Percentiles rank a stretch among this genome's conserved stretches.
phyloP scores from a whole-genome alignment of 805 yeast genomes.

The Starmerella bombi region DNA sequence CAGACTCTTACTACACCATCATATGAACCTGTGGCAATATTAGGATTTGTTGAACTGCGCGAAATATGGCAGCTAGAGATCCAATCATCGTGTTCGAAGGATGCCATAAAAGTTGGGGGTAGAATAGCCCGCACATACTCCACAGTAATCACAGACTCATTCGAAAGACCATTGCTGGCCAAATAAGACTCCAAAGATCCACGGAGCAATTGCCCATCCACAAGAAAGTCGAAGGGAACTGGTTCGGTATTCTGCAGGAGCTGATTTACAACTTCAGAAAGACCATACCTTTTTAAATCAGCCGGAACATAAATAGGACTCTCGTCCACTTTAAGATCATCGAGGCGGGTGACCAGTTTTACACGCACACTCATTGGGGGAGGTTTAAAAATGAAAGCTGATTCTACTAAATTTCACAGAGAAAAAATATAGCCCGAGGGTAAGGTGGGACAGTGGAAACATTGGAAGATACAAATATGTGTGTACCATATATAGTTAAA shows the following conservation, averaged over 20 bases:
- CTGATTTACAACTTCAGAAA: constrained; percentile 92
- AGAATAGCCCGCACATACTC: constrained; percentile 87
- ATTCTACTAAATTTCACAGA: too few species aligned
- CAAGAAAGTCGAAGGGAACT: constrained; percentile 83
- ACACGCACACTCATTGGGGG: constrained; percentile 29
- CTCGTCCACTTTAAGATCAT: constrained; percentile 55
- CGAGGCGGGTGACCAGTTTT: constrained; percentile 67
- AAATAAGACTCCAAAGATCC: constrained; percentile 70
- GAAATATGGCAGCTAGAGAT: constrained; percentile 57
- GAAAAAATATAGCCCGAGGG: too few species aligned
- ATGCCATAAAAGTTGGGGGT: constrained; percentile 85
- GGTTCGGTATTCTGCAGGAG: constrained; percentile 47
- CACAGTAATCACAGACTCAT: constrained; percentile 62
- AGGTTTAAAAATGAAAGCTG: background rate
- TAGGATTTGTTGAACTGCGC: constrained; percentile 29
- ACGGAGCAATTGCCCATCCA: constrained; percentile 71
- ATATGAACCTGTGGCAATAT: constrained; percentile 76
- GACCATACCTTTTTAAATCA: constrained; percentile 72
- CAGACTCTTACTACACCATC: constrained; percentile 91
- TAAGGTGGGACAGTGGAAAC: too few species aligned
- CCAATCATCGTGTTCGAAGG: constrained; percentile 93
- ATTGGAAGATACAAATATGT: too few species aligned
- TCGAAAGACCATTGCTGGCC: constrained; percentile 59
- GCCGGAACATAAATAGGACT: constrained; percentile 83
- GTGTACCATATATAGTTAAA: background rate